Conservation (phyloP, 495 filamentous ascomycete species). For the Aspergillus taichungensis region DNA sequence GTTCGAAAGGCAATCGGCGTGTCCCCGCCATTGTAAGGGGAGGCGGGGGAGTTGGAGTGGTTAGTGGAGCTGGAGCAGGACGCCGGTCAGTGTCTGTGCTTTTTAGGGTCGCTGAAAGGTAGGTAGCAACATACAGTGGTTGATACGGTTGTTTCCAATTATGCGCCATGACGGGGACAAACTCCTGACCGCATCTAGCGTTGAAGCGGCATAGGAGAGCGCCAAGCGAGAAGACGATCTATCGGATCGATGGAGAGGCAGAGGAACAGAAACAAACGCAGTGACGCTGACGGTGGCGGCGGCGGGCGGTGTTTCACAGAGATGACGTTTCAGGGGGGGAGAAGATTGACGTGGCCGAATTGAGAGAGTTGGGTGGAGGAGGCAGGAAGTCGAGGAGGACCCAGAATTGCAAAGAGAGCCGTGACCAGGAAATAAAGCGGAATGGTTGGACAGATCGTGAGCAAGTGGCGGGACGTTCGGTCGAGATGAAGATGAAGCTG, state of each 20-base stretch:
- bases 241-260: neutral
- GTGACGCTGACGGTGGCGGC: too few species aligned
- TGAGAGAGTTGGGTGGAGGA: neutral
- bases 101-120: neutral
- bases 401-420: too few species aligned
- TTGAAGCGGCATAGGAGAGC: neutral
- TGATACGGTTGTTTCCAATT: too few species aligned
- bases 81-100: neutral
- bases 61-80: constrained; percentile 7
- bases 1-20: constrained; percentile 55
- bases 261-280: neutral
- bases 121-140: too few species aligned
- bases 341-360: neutral
- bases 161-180: too few species aligned
- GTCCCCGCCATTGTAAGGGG: constrained; percentile 19
- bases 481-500: too few species aligned
- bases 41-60: constrained; percentile 19
- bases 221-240: neutral
- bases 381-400: neutral
- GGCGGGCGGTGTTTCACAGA: constrained; percentile 1
- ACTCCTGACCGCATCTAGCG: too few species aligned
- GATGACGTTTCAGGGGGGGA: constrained; percentile 10
- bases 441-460: too few species aligned
- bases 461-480: too few species aligned
- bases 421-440: too few species aligned